phyloP scores from a whole-genome alignment of 2,329 filamentous ascomycete species.

The Xylariaceae sp. region DNA sequence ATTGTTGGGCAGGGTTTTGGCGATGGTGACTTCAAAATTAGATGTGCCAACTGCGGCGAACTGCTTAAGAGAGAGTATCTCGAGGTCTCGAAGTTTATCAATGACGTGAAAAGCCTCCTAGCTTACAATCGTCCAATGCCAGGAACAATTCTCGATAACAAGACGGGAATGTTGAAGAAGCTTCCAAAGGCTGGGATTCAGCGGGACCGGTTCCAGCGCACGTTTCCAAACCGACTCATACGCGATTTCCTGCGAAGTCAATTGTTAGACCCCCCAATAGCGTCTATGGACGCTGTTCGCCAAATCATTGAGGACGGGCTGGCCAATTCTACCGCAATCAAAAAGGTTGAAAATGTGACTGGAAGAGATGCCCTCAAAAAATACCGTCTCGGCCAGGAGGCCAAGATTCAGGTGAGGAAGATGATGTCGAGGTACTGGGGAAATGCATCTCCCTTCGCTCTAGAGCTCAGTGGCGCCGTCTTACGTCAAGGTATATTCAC shows the following conservation, averaged over 20 bases:
- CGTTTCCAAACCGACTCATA: conserved; percentile 67
- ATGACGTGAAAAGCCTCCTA: conserved; percentile 59
- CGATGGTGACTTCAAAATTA: conserved; percentile 58
- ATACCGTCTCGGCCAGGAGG: conserved; percentile 34
- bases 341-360: conserved; percentile 45
- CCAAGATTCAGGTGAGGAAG: conserved; percentile 59
- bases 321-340: conserved; percentile 44
- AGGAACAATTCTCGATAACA: conserved; percentile 66
- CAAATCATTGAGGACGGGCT: conserved; percentile 55
- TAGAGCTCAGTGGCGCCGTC: conserved; percentile 70
- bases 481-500: conserved; percentile 70
- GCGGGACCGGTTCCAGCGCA: conserved; percentile 41
- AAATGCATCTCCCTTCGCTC: conserved; percentile 67
- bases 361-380: conserved; percentile 27
- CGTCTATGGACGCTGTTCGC: conserved; percentile 58
- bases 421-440: conserved; percentile 77
- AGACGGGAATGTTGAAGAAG: conserved; percentile 55
- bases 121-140: conserved; percentile 62
- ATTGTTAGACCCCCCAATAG: conserved; percentile 46
- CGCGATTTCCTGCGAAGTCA: conserved; percentile 49
- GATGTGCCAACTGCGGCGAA: conserved; percentile 58
- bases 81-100: conserved; percentile 65
- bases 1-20: conserved; percentile 63
- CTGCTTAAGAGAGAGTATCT: conserved; percentile 63
- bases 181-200: conserved; percentile 28